Evolutionary conservation across 495 filamentous ascomycete genomes (phyloP).

Genomic region (Cercophora newfieldiana): DNA sequence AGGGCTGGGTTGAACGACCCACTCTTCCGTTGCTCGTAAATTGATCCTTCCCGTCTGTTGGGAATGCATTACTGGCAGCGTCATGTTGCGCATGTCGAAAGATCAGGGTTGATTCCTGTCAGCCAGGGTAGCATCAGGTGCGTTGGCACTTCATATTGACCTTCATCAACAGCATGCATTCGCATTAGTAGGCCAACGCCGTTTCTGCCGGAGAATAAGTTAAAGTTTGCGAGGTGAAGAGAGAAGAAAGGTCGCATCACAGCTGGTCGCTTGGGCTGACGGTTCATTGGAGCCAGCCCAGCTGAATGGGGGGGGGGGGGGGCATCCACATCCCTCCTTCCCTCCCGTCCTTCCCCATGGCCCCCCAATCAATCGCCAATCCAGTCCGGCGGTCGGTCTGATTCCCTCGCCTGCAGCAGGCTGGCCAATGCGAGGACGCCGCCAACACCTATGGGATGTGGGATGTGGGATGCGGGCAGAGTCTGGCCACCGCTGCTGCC

Average conservation of each 20-base stretch:
- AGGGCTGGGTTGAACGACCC: background rate
- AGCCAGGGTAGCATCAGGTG: background rate
- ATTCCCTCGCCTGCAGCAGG: too few species aligned
- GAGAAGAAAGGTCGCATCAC: background rate
- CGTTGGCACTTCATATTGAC: background rate
- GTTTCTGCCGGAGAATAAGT: background rate
- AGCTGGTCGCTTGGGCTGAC: background rate
- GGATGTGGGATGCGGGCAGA: background rate
- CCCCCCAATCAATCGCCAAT: too few species aligned
- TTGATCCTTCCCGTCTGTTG: background rate
- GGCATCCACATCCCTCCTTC: too few species aligned
- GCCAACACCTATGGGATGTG: background rate
- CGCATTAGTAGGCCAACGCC: background rate
- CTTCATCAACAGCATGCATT: background rate
- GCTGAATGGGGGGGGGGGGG: too few species aligned
- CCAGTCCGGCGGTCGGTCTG: background rate
- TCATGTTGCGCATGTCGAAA: background rate
- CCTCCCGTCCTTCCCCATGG: too few species aligned
- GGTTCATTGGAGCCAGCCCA: background rate
- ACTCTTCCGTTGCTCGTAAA: background rate
- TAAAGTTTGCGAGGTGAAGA: background rate
- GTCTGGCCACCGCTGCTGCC: too few species aligned
- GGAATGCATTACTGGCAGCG: background rate
- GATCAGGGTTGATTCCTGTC: too few species aligned
- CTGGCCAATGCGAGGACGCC: background rate